Base-by-base conservation (phyloP, 495 filamentous ascomycete species). In the Opeltia flavorubescens region DNA sequence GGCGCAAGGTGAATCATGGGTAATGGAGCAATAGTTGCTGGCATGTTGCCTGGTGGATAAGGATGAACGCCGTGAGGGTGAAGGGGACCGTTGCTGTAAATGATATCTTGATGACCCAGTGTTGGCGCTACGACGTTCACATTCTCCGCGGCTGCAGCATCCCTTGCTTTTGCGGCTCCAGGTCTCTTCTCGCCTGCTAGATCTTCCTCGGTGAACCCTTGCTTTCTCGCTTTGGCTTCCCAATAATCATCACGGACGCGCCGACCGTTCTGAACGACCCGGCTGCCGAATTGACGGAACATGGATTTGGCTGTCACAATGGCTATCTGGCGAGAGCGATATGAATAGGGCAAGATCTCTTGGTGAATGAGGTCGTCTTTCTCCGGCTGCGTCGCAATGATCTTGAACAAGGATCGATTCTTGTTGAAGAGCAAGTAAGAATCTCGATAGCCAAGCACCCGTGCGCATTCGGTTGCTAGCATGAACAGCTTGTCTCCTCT, bases 391-490 rank as follows among this genome's bases (percentile, higher is more conserved):
- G 80, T 89, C 23, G 93, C 91, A 54, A 99, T 99, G 56, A 99
- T 99, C 68, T 96, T 99, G 72, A 79, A 89, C 17, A 99, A 71
- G 1, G 93, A 96, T 48, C 89, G 70, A 57, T 99, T 99, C 66
- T 99, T 99, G 74, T 99, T 99, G 70, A 99, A 99, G 12, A 99
- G 69, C 39, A 99, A 66, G 62, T 99, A 99, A 13, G 93, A 99
- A 61, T 99, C 91, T 47, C 91, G 78, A 60, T 99, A 99, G 23
- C 86, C 86, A 23, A 99, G 69, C 5, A 95, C 89, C 43, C 91
- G 75, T 8, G 93, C 91, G 61, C 93, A 99, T 66, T 99, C 91
- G 29, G 91, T 99, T 36, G 91, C 91, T 34, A 96, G 76, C 91
- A 99, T 99, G 62, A 96, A 99, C 8, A 95, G 71, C 64, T 99